A percentile compares a stretch with the other conserved stretches of the same genome.
These are phyloP conservation scores for Clausena lansium DNA, from an alignment of 345 rosid species.

Conservation along the genomic window DNA sequence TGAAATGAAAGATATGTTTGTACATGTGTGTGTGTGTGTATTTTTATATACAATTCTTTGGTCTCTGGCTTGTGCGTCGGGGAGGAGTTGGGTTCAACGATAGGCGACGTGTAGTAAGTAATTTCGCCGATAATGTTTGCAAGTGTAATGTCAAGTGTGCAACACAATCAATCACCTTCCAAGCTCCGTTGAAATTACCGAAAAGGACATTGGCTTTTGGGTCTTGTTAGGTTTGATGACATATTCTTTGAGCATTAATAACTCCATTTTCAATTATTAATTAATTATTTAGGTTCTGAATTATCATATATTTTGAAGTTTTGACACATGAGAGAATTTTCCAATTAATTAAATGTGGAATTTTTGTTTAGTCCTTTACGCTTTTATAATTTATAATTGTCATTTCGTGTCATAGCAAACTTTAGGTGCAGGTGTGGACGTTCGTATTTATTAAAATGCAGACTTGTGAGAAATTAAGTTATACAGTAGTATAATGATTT, in stretches of 20 bases:
- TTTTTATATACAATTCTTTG: neutral
- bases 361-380: too few species aligned
- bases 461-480: too few species aligned
- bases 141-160: neutral
- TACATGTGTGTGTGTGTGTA: too few species aligned
- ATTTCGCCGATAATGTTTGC: slow-evolving; percentile 1
- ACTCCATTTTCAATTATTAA: neutral
- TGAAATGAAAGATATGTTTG: too few species aligned
- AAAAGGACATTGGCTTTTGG: neutral
- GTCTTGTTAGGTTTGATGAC: too few species aligned
- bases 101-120: slow-evolving; percentile 3
- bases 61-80: neutral
- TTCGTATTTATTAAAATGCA: too few species aligned
- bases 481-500: too few species aligned
- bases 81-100: slow-evolving; percentile 30
- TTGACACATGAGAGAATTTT: neutral
- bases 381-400: too few species aligned
- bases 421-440: too few species aligned
- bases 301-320: too few species aligned
- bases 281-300: neutral
- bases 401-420: too few species aligned
- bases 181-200: neutral
- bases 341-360: too few species aligned
- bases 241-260: neutral
- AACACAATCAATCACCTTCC: slow-evolving; percentile 3